A percentile compares a stretch with the other conserved stretches of the same genome.
phyloP scores from a whole-genome alignment of 208 protist species.

The Trypanosoma brucei region DNA sequence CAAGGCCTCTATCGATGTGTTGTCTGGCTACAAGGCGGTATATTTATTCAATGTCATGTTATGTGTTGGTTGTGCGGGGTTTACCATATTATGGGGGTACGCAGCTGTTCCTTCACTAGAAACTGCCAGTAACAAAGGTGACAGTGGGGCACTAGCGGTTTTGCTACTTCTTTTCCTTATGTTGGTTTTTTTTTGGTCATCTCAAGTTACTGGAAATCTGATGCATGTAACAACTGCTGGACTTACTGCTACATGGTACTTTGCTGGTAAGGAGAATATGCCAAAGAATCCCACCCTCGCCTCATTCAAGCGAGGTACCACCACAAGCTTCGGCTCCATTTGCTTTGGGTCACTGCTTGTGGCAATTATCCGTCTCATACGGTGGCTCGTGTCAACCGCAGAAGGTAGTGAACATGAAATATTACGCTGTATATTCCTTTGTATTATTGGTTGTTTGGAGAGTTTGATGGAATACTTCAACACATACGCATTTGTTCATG shows the following conservation, averaged over 20 bases:
- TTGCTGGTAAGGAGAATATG: conserved; percentile 54
- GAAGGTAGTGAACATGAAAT: conserved; percentile 28
- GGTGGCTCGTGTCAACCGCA: conserved; percentile 10
- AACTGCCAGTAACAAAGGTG: conserved; percentile 23
- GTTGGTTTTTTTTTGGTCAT: conserved; percentile 48
- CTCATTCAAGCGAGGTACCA: conserved; percentile 64
- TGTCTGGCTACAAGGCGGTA: conserved; percentile 53
- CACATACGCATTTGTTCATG: conserved; percentile 86
- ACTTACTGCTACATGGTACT: conserved; percentile 86
- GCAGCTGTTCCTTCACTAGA: conserved; percentile 36
- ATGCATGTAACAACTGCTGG: conserved; percentile 71
- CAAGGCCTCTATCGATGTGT: conserved; percentile 30
- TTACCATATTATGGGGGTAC: conserved; percentile 51
- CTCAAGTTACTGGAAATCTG: conserved; percentile 51
- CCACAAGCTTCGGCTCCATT: conserved; percentile 82
- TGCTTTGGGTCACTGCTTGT: conserved; percentile 87
- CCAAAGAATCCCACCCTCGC: conserved; percentile 38
- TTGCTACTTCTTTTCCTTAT: conserved; percentile 54
- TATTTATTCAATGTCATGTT: conserved; percentile 43
- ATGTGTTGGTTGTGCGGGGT: conserved; percentile 27
- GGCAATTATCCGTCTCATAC: conserved; percentile 57
- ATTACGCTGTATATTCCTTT: conserved; percentile 43
- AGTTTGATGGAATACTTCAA: conserved; percentile 80
- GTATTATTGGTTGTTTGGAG: conserved; percentile 54
- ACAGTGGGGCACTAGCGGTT: conserved; percentile 26